Evolutionary conservation across 345 rosid genomes (phyloP), one percentile per base, ranked within the genome.

Genomic region (Salix brachista): DNA sequence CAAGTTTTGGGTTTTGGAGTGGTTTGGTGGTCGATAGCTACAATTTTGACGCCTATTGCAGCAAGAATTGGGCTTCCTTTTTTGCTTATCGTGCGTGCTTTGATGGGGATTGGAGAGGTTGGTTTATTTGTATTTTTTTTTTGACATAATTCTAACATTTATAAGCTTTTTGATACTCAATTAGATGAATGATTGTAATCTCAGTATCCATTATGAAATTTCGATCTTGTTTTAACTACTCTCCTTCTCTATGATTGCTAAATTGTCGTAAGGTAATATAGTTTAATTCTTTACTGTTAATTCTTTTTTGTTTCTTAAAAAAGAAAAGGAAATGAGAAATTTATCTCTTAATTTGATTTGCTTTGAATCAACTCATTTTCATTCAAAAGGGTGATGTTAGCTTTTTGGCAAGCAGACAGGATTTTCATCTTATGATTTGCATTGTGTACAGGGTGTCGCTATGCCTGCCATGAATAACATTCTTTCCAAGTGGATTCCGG

Each of bases 381-480:
- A 66, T 19, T 32, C 74, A 56, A 30, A 70, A 52, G 30, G 10
- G 46, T 50, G 66, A 23, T 56, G 14, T 54, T 80, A 73, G 50
- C 75, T 44, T 48, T 71, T 66, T 69, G 30, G 39, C 42, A 42
- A 71, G 77, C 48, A 64, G 70, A 50, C 18, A 36, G 67, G 69
- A 65, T 60, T 80, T 74, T 85, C 66, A 77, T 76, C 67, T 77
- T 54, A 65, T 69, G 77, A 78, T 82, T 72, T 75, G 75, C 79
- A 76, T 84, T 79, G 42, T 36, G 23, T 69, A 16, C 92, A 95
- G 97, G 99, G 99, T 80, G 99, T 95, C 78, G 99, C 99, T 60
- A 95, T 95, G 99, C 99, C 99, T 83, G 97, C 99, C 52, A 95
- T 95, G 99, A 95, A 95, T 87, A 95, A 93, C 90, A 82, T 93